Conservation (phyloP, 2,329 filamentous ascomycete genomes). For the Nemania sp. region DNA sequence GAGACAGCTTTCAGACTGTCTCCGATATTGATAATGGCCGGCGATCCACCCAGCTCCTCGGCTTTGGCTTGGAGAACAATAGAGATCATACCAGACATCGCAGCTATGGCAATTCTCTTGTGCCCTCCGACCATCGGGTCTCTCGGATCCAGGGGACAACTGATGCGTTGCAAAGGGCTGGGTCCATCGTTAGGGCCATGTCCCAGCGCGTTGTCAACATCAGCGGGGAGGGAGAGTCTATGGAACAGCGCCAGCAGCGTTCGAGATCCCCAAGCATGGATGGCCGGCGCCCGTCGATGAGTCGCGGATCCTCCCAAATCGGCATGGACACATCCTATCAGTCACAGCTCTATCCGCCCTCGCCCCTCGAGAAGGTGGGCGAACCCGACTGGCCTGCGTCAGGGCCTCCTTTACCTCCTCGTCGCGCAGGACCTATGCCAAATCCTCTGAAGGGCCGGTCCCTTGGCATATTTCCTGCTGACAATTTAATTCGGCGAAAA, state of each 20-base stretch:
- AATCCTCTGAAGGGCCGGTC: conserved; percentile 89
- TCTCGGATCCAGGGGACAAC: conserved; percentile 67
- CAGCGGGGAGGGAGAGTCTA: conserved; percentile 84
- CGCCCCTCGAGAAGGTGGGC: conserved; percentile 50
- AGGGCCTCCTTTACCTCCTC: conserved; percentile 39
- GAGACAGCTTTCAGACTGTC: conserved; percentile 62
- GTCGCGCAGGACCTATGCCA: conserved; percentile 46
- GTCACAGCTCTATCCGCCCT: conserved; percentile 49
- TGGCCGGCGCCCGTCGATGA: conserved; percentile 50
- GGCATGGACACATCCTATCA: conserved; percentile 55
- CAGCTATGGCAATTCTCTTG: conserved; percentile 61
- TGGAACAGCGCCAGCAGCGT: conserved; percentile 71
- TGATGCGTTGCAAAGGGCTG: conserved; percentile 68
- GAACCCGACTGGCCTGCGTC: conserved; percentile 39
- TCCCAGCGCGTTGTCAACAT: conserved; percentile 98
- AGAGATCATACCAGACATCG: conserved; percentile 53
- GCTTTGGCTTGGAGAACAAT: conserved; percentile 60
- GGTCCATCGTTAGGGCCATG: conserved; percentile 81
- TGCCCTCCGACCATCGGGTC: conserved; percentile 54
- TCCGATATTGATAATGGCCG: conserved; percentile 57
- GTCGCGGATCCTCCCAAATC: conserved; percentile 48
- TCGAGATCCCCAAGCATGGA: conserved; percentile 58
- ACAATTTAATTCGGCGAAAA: conserved; percentile 72
- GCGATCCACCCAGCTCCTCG: conserved; percentile 55
- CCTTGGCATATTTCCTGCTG: conserved; percentile 78